Conservation (phyloP, 2,329 filamentous ascomycete genomes). For the Anthostomella pinea region DNA sequence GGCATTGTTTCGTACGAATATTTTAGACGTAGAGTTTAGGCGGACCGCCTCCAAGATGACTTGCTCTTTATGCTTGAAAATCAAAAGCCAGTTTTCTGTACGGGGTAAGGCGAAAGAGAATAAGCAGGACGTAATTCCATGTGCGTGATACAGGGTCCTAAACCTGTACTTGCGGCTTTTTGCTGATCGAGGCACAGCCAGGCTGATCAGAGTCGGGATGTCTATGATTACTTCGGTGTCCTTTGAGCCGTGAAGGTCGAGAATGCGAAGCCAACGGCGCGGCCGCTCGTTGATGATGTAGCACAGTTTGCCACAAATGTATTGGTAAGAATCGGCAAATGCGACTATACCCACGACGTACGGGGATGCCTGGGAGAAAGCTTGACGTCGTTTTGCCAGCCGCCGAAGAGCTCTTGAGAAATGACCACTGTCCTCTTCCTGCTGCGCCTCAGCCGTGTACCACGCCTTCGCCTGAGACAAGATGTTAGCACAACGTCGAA, state of each 20-base stretch:
- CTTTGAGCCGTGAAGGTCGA: constrained; percentile 53
- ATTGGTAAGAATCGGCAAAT: constrained; percentile 59
- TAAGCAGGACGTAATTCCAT: constrained; percentile 56
- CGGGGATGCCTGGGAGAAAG: constrained; percentile 59
- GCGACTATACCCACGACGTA: constrained; percentile 60
- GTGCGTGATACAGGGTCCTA: constrained; percentile 53
- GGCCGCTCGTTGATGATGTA: constrained; percentile 50
- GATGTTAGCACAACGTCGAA: constrained; percentile 26
- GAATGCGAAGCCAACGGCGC: constrained; percentile 47
- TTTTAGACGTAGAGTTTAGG: constrained; percentile 47
- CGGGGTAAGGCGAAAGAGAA: constrained; percentile 42
- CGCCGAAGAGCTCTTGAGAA: constrained; percentile 57
- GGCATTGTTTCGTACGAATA: constrained; percentile 66
- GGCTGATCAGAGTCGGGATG: constrained; percentile 41
- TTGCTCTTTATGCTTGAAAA: constrained; percentile 41
- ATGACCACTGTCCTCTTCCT: constrained; percentile 26
- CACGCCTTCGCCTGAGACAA: constrained; percentile 32
- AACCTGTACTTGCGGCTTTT: constrained; percentile 43
- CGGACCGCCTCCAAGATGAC: constrained; percentile 40
- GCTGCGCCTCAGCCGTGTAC: constrained; percentile 30
- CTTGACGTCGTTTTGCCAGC: constrained; percentile 58
- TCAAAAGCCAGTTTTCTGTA: constrained; percentile 50
- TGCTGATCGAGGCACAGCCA: constrained; percentile 35
- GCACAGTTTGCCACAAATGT: constrained; percentile 62
- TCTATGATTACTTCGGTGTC: constrained; percentile 55